phyloP scores from a whole-genome alignment of 2,329 filamentous ascomycete species.

The Elsinoe ampelina region DNA sequence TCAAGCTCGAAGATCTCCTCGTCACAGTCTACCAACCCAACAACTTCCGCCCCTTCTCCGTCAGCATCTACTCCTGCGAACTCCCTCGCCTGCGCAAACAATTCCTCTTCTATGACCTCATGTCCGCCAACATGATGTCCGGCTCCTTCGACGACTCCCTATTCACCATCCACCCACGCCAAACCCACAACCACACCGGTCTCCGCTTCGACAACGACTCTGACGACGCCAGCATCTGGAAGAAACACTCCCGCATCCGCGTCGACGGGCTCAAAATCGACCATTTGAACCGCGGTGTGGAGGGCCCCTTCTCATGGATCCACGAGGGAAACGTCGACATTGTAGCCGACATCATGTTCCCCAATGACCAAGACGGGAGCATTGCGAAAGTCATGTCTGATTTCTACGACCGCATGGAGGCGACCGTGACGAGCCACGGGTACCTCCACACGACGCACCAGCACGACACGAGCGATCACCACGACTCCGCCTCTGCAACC shows the following conservation, averaged over 20 bases:
- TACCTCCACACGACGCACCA: constrained; percentile 35
- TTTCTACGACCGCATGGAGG: constrained; percentile 92
- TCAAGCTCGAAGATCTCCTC: constrained; percentile 89
- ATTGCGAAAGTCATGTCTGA: constrained; percentile 93
- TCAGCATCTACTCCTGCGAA: constrained; percentile 94
- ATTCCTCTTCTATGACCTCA: constrained; percentile 95
- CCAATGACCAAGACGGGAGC: constrained; percentile 75
- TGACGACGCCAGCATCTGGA: constrained; percentile 68
- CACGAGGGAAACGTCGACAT: constrained; percentile 96
- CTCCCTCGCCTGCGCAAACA: constrained; percentile 87
- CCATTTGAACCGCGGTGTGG: constrained; percentile 85
- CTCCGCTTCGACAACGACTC: constrained; percentile 47
- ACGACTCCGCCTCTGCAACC: constrained; percentile 11
- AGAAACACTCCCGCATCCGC: constrained; percentile 85
- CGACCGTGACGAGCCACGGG: constrained; percentile 72
- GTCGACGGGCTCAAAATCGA: constrained; percentile 94
- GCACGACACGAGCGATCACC: constrained; percentile 21
- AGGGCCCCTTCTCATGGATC: constrained; percentile 96
- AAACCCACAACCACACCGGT: constrained; percentile 71
- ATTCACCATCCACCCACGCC: constrained; percentile 92
- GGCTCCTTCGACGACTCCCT: constrained; percentile 91
- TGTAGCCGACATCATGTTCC: constrained; percentile 90
- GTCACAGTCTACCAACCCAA: constrained; percentile 86
- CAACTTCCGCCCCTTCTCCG: constrained; percentile 85
- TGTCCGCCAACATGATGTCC: constrained; percentile 92